These are phyloP conservation scores for Solanum boliviense DNA, from an alignment of 257 asterid genomes.

Conservation along the genomic window DNA sequence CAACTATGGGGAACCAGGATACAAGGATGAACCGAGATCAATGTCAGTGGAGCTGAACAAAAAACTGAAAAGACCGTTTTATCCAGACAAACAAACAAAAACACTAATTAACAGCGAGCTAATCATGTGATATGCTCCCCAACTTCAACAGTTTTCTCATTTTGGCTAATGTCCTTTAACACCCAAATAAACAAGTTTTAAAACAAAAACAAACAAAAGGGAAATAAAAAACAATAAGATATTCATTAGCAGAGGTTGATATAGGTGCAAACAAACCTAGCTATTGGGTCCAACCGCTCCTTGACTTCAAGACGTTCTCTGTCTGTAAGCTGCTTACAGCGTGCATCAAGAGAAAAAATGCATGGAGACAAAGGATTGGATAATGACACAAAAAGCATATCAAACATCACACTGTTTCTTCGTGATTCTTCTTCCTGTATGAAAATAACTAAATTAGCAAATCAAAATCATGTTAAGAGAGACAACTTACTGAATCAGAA, in stretches of 20 bases:
- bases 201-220: neutral
- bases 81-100: neutral
- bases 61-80: neutral
- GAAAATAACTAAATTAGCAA: slow-evolving; percentile 1
- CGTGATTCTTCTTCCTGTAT: slow-evolving; percentile 85
- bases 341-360: slow-evolving; percentile 76
- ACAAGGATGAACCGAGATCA: neutral
- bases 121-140: neutral
- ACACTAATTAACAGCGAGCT: neutral
- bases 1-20: neutral
- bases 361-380: slow-evolving; percentile 84
- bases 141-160: neutral
- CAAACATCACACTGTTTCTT: slow-evolving; percentile 79
- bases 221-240: neutral
- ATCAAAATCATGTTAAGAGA: neutral
- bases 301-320: slow-evolving; percentile 39
- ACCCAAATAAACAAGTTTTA: neutral
- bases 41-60: neutral
- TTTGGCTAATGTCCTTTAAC: neutral
- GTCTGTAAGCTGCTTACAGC: slow-evolving; percentile 60
- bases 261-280: slow-evolving; percentile 55
- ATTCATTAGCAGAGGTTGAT: neutral
- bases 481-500: neutral
- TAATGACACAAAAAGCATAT: slow-evolving; percentile 78
- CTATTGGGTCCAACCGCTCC: slow-evolving; percentile 74